Evolutionary conservation across 768 basidiomycete species (phyloP), one percentile per base, ranked within the genome.

Genomic region (Phanerochaete carnosa): DNA sequence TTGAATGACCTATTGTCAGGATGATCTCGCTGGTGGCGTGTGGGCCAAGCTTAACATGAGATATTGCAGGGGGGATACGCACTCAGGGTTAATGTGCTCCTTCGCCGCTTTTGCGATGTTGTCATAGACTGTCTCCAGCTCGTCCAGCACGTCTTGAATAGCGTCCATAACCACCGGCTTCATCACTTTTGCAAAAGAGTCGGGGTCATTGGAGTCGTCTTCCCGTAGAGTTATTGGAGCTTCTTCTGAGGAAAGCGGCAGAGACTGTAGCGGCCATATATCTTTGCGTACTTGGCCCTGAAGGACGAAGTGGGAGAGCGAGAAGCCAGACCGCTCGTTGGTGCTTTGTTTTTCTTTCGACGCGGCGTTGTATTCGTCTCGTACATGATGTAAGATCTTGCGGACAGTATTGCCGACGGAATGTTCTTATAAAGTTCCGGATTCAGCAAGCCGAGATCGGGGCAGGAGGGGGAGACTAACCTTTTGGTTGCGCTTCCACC

Each of bases 61-160:
- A 16, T 32, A 47, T 3, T 19, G 15, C n/a, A 58, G 57, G 7
- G 3, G 28, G 30, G 29, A 4, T 19, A 77, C 92, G 71, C 70
- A 98, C 96, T 97, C 95, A n/a, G 95, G 94, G 73, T 98, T 96
- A 61, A 99, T 91, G 71, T 98, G 95, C 72, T 97, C 95, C 74
- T 86, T 90, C 1, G 95, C 94, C 66, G 91, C 92, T 77, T 92
- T 96, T 9, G 92, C 91, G 22, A 98, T 89, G 67, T 90, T 95
- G 66, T 97, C 92, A 66, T 98, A 94, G 1, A 96, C 95, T 2
- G 92, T 95, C 72, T 97, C 95, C 37, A 99, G 79, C 73, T 99
- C 97, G 65, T 97, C 94, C 47, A 97, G 80, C 19, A 98, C 92
- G 69, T 98, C 96, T 70, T 96, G 91, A 55, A 99, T 95, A 7